These are phyloP conservation scores for Taiozyma sp. DNA, from an alignment of 1,139 yeast species.

Conservation along the genomic window DNA sequence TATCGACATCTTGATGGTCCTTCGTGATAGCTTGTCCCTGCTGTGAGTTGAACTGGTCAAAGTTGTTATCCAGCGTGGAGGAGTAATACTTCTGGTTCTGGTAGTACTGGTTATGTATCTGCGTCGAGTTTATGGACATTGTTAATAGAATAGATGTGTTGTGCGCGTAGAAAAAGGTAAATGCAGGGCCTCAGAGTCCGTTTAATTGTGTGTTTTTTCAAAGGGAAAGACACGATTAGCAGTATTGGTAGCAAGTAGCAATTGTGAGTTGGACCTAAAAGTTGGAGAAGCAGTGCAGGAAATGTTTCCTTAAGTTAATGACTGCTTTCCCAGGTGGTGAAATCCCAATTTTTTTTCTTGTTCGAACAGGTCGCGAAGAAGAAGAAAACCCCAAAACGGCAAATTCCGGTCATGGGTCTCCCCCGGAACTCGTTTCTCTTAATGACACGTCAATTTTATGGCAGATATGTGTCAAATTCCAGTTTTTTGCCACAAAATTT, in stretches of 20 bases:
- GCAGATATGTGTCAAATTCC: no score
- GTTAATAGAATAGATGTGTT: not conserved
- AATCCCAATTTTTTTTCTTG: not conserved
- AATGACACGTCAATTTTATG: no score
- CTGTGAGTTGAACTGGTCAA: constrained; percentile 10
- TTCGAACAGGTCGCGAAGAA: not conserved
- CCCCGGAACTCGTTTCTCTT: not conserved
- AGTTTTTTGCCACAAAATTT: not conserved
- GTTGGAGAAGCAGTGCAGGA: not conserved
- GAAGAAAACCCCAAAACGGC: not conserved
- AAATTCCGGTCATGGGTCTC: not conserved
- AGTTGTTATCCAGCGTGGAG: constrained; percentile 14
- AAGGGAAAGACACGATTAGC: not conserved
- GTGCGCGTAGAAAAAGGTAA: not conserved
- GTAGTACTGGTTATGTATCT: constrained; percentile 17
- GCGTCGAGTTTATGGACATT: constrained; percentile 22
- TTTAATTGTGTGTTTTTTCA: not conserved
- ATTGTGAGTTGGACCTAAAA: not conserved
- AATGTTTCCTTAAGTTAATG: not conserved
- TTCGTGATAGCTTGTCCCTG: constrained; percentile 1
- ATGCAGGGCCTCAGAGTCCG: not conserved
- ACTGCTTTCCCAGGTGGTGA: not conserved
- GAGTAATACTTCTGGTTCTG: constrained; percentile 18
- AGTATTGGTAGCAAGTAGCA: not conserved
- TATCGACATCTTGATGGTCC: not conserved